Evolutionary conservation across 2,329 filamentous ascomycete species (phyloP).

Genomic region (Mollisiaceae sp.): DNA sequence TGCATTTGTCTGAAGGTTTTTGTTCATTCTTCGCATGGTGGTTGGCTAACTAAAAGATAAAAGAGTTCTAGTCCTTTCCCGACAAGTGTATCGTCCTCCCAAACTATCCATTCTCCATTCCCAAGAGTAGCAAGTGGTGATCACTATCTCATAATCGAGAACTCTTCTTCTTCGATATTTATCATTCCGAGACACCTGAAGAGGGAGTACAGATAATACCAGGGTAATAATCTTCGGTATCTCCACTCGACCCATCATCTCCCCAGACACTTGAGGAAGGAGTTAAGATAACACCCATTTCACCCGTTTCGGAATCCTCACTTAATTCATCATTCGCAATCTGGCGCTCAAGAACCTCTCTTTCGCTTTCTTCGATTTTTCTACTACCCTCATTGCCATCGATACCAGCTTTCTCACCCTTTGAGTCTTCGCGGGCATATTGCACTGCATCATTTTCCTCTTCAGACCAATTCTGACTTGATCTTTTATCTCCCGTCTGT

Average conservation of each 20-base stretch:
- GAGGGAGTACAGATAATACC: not conserved
- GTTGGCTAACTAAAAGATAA: no score
- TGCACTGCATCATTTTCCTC: not conserved
- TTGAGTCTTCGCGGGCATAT: not conserved
- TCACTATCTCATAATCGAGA: not conserved
- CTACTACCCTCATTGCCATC: not conserved
- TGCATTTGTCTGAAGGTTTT: no score
- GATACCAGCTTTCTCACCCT: not conserved
- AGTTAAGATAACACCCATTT: not conserved
- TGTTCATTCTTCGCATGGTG: no score
- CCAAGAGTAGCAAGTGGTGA: not conserved
- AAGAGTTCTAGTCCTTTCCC: not conserved
- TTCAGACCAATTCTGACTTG: not conserved
- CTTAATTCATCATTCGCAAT: not conserved
- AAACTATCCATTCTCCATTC: no score
- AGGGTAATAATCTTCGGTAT: not conserved
- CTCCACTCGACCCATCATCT: not conserved
- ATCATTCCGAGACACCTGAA: not conserved
- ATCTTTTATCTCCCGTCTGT: not conserved
- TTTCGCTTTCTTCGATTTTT: not conserved
- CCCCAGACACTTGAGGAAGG: not conserved
- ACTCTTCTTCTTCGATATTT: not conserved
- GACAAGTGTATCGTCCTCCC: not conserved
- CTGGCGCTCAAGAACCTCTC: not conserved
- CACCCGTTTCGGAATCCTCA: not conserved